Evolutionary conservation across 2,329 filamentous ascomycete genomes (phyloP).

Genomic region (Drechslerella stenobrocha): DNA sequence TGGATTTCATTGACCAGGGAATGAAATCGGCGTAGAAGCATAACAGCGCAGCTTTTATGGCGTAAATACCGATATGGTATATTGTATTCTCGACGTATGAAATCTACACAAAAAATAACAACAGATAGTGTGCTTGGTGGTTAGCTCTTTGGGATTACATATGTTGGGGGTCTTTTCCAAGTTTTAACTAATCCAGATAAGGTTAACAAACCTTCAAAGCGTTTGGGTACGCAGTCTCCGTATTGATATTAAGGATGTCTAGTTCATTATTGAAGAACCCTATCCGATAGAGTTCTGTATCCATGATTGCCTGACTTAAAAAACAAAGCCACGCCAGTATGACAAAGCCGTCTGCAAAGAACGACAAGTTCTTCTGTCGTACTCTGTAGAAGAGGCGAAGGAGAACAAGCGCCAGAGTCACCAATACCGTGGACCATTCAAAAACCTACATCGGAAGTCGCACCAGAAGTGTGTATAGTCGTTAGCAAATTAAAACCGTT

Average conservation of each 20-base stretch:
- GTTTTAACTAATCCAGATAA: too few species aligned
- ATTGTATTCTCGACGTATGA: constrained; percentile 36
- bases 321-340: constrained; percentile 32
- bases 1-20: constrained; percentile 28
- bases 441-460: constrained; percentile 19
- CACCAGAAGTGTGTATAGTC: too few species aligned
- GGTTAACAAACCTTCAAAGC: constrained; percentile 23
- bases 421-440: constrained; percentile 42
- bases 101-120: constrained; percentile 15
- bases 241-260: constrained; percentile 12
- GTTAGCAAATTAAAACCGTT: too few species aligned
- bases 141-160: too few species aligned
- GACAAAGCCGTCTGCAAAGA: constrained; percentile 43
- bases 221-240: background rate
- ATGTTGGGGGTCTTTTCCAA: too few species aligned
- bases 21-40: constrained; percentile 37
- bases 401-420: constrained; percentile 17
- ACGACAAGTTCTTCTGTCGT: constrained; percentile 10
- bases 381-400: constrained; percentile 32
- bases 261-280: constrained; percentile 22
- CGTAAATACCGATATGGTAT: constrained; percentile 38
- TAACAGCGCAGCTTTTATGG: constrained; percentile 34
- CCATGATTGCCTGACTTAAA: constrained; percentile 21
- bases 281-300: constrained; percentile 19
- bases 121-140: too few species aligned